Evolutionary conservation across 257 asterid genomes (phyloP), one percentile per base, ranked within the genome.

Genomic region (Gynochthodes officinalis): DNA sequence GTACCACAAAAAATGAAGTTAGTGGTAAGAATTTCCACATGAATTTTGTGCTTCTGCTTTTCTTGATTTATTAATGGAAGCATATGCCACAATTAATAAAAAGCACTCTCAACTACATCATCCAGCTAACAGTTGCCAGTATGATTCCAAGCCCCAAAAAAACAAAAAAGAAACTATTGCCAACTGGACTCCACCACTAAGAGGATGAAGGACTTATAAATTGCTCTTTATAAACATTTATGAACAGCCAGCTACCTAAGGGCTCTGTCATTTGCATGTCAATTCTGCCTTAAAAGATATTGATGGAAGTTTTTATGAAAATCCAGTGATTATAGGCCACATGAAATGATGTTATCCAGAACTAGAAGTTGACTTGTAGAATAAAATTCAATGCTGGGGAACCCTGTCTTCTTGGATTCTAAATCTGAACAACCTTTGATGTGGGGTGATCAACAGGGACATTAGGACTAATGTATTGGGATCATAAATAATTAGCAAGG

Each of bases 271-370:
- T 28, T 49, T 12, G 28, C 58, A 66, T 30, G 59, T 74, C 68
- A 44, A 55, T 55, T 67, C n/a, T 44, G 73, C 57, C 78, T 48
- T 53, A 32, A 74, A 65, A 50, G 72, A 64, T 64, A 70, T 76
- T 48, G 63, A 43, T 50, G 44, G 28, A 48, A 53, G 37, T 40
- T 70, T 42, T 16, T 21, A 50, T 25, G 6, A n/a, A 59, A 16
- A 30, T 19, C 73, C 61, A 74, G 63, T 70, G 58, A 12, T 33
- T 21, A 16, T 54, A 4, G 6, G 27, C 73, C 79, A 78, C 76
- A 46, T 78, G 79, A 61, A 33, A 42, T 48, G 39, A 42, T 73
- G 35, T 30, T 33, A 65, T 71, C 80, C 55, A 64, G 53, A 63
- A 8, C 8, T 25, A 35, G 4, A 39, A 69, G 48, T 52, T 49